Percentiles rank a stretch among this genome's conserved stretches.
These are phyloP conservation scores for Verticillium nonalfalfae DNA, from an alignment of 2,329 filamentous ascomycete species.

Conservation along the genomic window DNA sequence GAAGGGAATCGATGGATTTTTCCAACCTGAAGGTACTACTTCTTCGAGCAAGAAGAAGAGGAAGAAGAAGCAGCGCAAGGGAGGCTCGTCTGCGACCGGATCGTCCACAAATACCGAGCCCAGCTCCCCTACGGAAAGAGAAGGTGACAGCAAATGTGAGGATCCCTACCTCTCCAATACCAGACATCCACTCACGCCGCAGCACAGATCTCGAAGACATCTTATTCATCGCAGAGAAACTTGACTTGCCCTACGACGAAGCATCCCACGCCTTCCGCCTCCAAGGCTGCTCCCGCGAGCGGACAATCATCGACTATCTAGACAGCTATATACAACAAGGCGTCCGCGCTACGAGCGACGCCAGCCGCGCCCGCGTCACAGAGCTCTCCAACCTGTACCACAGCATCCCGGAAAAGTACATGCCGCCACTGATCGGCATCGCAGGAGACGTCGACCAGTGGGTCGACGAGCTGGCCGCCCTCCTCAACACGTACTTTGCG, in stretches of 20 bases:
- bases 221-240: slow-evolving; percentile 34
- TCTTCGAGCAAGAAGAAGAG: slow-evolving; percentile 15
- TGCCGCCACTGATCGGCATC: slow-evolving; percentile 28
- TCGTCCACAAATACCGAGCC: slow-evolving; percentile 5
- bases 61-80: slow-evolving; percentile 27
- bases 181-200: not conserved
- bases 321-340: slow-evolving; percentile 34
- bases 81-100: not conserved
- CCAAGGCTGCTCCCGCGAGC: slow-evolving; percentile 28
- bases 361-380: slow-evolving; percentile 20
- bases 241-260: slow-evolving; percentile 32
- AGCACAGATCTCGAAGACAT: slow-evolving; percentile 30
- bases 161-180: not conserved
- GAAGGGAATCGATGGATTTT: slow-evolving; percentile 82
- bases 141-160: not conserved
- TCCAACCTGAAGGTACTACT: slow-evolving; percentile 42
- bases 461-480: slow-evolving; percentile 31
- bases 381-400: slow-evolving; percentile 29
- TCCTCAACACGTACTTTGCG: slow-evolving; percentile 34
- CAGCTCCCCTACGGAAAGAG: not conserved
- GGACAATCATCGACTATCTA: slow-evolving; percentile 33
- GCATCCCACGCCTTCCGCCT: slow-evolving; percentile 32
- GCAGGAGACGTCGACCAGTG: slow-evolving; percentile 27
- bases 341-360: slow-evolving; percentile 22
- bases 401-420: slow-evolving; percentile 35